Evolutionary conservation across 2,329 filamentous ascomycete species (phyloP), one percentile per base, ranked within the genome.

Genomic region (Falciphora oryzae): DNA sequence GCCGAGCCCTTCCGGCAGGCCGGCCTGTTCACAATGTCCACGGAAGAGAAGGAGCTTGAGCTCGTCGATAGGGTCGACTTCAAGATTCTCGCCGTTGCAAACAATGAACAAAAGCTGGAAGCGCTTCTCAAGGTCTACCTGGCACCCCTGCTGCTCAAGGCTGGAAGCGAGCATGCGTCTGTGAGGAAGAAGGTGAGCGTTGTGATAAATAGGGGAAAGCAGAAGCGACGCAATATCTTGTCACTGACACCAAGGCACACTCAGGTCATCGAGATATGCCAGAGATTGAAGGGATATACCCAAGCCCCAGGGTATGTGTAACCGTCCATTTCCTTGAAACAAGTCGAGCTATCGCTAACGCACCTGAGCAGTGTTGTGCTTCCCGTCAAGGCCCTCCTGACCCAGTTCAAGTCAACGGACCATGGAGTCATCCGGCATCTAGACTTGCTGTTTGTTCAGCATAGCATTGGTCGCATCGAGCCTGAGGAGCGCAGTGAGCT

Each of bases 61-160:
- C 85, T 97, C 67, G 85, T 97, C 63, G 90, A 91, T 71, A 94
- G 91, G 73, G 89, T 96, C 59, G 93, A 96, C 75, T 86, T 95
- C 73, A 86, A 89, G 68, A 95, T 97, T 71, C 74, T 87, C 22
- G 89, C 86, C 32, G 85, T 94, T 63, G 90, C 93, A 32, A 90
- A 92, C 70, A 89, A 92, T 63, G 94, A 97, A 74, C 82, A 86
- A 67, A 96, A 94, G 77, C 85, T 99, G 1, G 87, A 94, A 74
- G 79, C 87, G 29, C 81, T 95, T 22, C 82, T 99, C 25, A 87
- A 90, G 71, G 88, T 85, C 57, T 97, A 94, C 73, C 81, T 99
- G 31, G 80, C 90, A 4, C 90, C 94, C 0, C 78, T 98, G 14
- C 83, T 99, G 3, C 82, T 97, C 65, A 98, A 98, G 74, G 87